Evolutionary conservation across 306 rosid species (phyloP), one percentile per base, ranked within the genome.

Genomic region (Leucaena leucocephala): DNA sequence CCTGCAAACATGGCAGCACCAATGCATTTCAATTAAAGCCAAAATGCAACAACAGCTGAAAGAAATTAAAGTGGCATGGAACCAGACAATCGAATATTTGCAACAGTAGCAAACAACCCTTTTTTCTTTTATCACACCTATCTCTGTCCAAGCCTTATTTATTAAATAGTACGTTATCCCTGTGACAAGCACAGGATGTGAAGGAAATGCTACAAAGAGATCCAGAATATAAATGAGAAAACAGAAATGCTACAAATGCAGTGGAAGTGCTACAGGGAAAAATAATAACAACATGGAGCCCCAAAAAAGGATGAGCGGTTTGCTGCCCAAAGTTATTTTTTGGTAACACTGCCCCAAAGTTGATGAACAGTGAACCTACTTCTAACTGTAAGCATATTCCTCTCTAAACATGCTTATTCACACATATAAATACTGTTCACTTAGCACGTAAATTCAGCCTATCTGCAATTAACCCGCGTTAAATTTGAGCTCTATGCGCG

Each of bases 1-100:
- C 97, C 97, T 91, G 92, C 49, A 48, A 71, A 33, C 40, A 62
- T 49, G 57, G 67, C 57, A 83, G 45, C 15, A 68, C 42, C 44
- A 43, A 42, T 55, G 27, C 72, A 71, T 36, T 78, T 66, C 49
- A 8, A 43, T 74, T 46, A 39, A 36, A 66, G 46, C 27, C 50
- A 44, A 64, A 63, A 55, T 21, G 61, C 3, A 70, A 71, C 55
- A 78, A 58, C 15, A 66, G 35, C 3, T 46, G 17, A 19, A 71
- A 70, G 3, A 59, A 45, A 50, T 4, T 63, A 63, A 76, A 27
- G 14, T 21, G 58, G 8, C 58, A 52, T 44, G 48, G 48, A 44
- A 44, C 8, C 3, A 52, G 58, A 17, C 9, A 52, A 52, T 16
- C 7, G 2, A 2, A 16, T 6, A 52, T 52, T 52, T 52, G 58